phyloP scores from a whole-genome alignment of 371 early-diverging fungal species.

The Lichtheimia ornata region DNA sequence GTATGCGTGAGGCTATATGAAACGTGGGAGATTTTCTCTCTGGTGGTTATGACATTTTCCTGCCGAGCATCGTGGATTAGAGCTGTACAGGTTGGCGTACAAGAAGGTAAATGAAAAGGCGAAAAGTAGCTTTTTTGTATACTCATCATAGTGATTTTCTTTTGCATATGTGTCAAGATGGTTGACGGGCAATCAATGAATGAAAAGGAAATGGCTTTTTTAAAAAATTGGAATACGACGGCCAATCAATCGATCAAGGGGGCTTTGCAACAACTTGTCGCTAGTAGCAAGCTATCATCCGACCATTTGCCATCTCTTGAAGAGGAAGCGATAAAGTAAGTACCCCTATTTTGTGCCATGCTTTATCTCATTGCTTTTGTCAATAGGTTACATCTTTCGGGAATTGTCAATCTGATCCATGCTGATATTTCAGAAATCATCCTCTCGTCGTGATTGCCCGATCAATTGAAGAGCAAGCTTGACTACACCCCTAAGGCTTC shows the following conservation, averaged over 20 bases:
- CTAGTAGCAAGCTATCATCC: not conserved
- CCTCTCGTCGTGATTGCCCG: not conserved
- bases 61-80: not conserved
- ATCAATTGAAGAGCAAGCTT: not conserved
- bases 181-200: not conserved
- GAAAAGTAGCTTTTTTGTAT: not conserved
- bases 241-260: slow-evolving; percentile 1
- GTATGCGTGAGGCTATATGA: too few species aligned
- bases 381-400: not conserved
- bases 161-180: not conserved
- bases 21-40: too few species aligned
- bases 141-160: not conserved
- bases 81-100: not conserved
- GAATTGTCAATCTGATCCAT: not conserved
- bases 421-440: not conserved
- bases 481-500: not conserved
- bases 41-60: too few species aligned
- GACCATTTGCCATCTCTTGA: not conserved
- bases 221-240: not conserved
- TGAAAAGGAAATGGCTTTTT: not conserved
- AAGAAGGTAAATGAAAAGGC: not conserved
- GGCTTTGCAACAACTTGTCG: not conserved
- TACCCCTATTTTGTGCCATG: not conserved
- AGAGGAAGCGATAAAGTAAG: not conserved
- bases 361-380: not conserved